Base-by-base conservation (phyloP, 768 basidiomycete species). In the Lyophyllum shimeji region DNA sequence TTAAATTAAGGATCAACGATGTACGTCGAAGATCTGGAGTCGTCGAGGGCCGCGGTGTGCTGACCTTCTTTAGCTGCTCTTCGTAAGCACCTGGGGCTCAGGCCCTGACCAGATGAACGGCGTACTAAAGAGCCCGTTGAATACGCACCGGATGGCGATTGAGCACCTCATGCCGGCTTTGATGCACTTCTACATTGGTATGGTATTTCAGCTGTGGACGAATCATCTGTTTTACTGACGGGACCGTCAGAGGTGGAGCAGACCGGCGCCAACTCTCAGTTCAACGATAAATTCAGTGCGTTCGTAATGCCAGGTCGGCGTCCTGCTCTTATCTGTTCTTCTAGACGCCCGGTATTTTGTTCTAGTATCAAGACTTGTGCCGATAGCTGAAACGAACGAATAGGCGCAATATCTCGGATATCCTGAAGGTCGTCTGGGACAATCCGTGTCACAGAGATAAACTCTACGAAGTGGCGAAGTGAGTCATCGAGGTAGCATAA, bases 251-350 rank as follows among this genome's bases (percentile, higher is more conserved):
- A 98, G 82, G 95, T 98, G 44, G 97, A 99, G 70, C 89, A 90
- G 63, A 99, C 97, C 0, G 97, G 97, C 27, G 92, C 95, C 18
- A 96, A 95, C 66, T 96, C 95, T 0, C 96, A 98, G 67, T 98
- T 99, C 74, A 98, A 97, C 72, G 95, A 97, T 70, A 95, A 97
- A 85, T 96, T 95, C 66, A 91, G 91, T 92, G 65, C 60, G 89
- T 82, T 15, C 3, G 17, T 18, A 46, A 55, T 60, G 98, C 46
- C 9, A 29, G 29, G 4, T 9, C 29, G 29, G 9, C 9, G 29
- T 29, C 29, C 9, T 29, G n/a, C n/a, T 29, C 29, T 29, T 4
- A 29, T 29, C 29, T 5, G 29, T 29, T 5, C 9, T n/a, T n/a
- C 9, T 29, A 29, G 29, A 29, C 29, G 29, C 29, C 9, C 9